These are phyloP conservation scores for Colletotrichum lini DNA, from an alignment of 2,329 filamentous ascomycete genomes.

Conservation along the genomic window DNA sequence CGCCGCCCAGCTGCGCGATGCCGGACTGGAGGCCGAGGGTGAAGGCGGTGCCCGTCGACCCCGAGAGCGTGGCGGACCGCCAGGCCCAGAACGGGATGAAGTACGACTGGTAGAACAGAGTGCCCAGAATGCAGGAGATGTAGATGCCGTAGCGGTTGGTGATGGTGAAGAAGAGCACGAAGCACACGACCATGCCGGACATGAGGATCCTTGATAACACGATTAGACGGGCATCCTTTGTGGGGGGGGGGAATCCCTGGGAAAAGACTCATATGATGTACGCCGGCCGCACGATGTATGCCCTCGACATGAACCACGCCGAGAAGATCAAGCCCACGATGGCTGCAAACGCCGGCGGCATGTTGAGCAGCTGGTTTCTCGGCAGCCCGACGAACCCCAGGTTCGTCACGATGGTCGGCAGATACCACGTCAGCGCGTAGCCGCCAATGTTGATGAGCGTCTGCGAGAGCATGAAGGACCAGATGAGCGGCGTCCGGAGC, in stretches of 20 bases:
- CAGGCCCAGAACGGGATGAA: conserved; percentile 64
- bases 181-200: conserved; percentile 58
- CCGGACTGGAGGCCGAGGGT: conserved; percentile 59
- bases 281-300: conserved; percentile 56
- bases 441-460: conserved; percentile 57
- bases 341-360: conserved; percentile 59
- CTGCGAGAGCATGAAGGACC: conserved; percentile 46
- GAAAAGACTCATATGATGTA: conserved; percentile 51
- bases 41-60: conserved; percentile 61
- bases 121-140: conserved; percentile 59
- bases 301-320: conserved; percentile 54
- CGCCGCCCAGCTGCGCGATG: conserved; percentile 61
- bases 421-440: conserved; percentile 58
- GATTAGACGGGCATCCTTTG: no score
- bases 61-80: conserved; percentile 57
- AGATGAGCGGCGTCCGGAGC: conserved; percentile 46
- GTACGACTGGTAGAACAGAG: conserved; percentile 58
- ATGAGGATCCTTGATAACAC: conserved; percentile 49
- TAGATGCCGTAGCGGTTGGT: conserved; percentile 57
- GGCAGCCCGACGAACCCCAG: conserved; percentile 59
- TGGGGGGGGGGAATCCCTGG: no score
- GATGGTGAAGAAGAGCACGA: conserved; percentile 59
- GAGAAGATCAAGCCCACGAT: conserved; percentile 57
- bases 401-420: conserved; percentile 58
- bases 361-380: conserved; percentile 60